Evolutionary conservation across 2,329 filamentous ascomycete species (phyloP).

Genomic region (Waltergamsia citrina): DNA sequence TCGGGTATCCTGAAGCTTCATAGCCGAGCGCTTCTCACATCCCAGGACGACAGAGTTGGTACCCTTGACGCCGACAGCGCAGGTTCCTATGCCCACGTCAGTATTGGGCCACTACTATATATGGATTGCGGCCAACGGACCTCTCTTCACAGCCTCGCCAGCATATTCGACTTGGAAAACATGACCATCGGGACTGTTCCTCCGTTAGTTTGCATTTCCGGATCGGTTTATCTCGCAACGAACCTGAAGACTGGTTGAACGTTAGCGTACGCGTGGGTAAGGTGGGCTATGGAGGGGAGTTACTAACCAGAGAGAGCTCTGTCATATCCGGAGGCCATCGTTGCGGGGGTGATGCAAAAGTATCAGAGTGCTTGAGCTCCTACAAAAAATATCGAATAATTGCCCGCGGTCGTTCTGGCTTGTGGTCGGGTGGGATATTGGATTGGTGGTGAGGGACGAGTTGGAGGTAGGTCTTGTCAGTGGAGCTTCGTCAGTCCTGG

Average conservation of each 20-base stretch:
- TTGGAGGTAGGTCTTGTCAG: background rate
- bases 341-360: no score
- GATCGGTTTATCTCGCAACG: background rate
- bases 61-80: conserved; percentile 95
- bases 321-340: conserved; percentile 93
- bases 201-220: conserved; percentile 29
- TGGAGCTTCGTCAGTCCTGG: conserved; percentile 9
- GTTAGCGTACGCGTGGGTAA: conserved; percentile 27
- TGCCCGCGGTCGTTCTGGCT: no score
- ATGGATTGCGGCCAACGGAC: conserved; percentile 40
- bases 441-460: no score
- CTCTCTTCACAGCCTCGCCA: conserved; percentile 96
- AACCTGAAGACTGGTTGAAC: conserved; percentile 70
- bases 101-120: no score
- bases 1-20: conserved; percentile 98
- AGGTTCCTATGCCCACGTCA: conserved; percentile 79
- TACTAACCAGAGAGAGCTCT: conserved; percentile 92
- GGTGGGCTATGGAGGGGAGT: conserved; percentile 11
- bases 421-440: no score
- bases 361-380: no score
- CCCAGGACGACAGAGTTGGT: conserved; percentile 89
- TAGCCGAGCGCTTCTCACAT: conserved; percentile 97
- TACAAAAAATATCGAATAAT: no score
- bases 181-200: conserved; percentile 84
- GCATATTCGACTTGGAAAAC: conserved; percentile 99